Evolutionary conservation across 1,139 yeast genomes (phyloP), one percentile per base, ranked within the genome.

Genomic region (Hemisphaericaspora xylofermentans): DNA sequence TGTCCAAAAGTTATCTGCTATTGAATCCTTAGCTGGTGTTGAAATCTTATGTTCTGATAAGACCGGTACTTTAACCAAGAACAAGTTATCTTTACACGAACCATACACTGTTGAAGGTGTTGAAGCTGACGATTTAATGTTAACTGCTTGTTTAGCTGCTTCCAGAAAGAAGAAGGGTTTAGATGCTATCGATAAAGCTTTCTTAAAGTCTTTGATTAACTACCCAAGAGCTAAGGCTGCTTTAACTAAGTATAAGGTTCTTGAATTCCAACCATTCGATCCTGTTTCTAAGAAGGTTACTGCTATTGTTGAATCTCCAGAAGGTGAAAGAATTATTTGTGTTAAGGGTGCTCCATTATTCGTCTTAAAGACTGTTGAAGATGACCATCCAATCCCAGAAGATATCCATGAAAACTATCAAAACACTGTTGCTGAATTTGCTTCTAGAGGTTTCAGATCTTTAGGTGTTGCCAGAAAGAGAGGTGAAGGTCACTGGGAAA

Each of bases 31-130:
- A 61, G 98, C 98, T 58, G 98, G 98, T 85, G 98, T 91, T 64
- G 98, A 91, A 76, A 89, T 91, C 71, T 84, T 91, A 69, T 91
- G 98, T 82, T 91, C 98, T 56, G 98, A 91, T 75, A 91, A 91
- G 80, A 91, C 98, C 66, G 98, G 98, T 84, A 93, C 98, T 60
- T 82, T 91, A 74, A 91, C 98, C 76, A 91, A 91, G 81, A 91
- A 91, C 86, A 91, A 89, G 80, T 75, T 88, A 66, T 88, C 98
- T 46, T 80, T 91, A 63, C 94, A 89, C 74, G 98, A 91, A 74
- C 98, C 98, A 64, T 93, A 89, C 88, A 89, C 97, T 67, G 98
- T 94, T 62, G 96, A 88, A 65, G 98, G 98, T 79, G 98, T 93
- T 60, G 96, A 91, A 68, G 84, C 95, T 51, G 97, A 91, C 62